phyloP scores from a whole-genome alignment of 116 monocot species.

The Phalaenopsis hybrid region DNA sequence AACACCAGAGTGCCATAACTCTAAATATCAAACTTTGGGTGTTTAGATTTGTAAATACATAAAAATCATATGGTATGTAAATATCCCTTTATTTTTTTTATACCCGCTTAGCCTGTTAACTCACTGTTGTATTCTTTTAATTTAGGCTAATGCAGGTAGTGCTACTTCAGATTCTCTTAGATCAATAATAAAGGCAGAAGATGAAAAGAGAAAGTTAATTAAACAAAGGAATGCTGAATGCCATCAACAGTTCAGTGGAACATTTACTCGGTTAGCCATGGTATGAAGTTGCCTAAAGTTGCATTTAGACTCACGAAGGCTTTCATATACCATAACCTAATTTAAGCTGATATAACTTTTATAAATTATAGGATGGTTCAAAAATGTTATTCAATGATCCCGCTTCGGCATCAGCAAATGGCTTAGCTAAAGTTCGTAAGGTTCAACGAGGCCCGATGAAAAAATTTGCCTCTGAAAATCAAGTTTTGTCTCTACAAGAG shows the following conservation, averaged over 20 bases:
- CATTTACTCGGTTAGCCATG: constrained; percentile 63
- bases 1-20: too few relatives aligned
- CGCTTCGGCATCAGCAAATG: constrained; percentile 32
- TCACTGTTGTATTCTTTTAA: constrained; percentile 1
- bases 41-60: too few relatives aligned
- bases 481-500: constrained; percentile 30
- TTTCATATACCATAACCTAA: not conserved
- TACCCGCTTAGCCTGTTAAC: not conserved
- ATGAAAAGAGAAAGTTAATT: constrained; percentile 40
- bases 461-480: constrained; percentile 71
- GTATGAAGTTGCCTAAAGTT: constrained; percentile 26
- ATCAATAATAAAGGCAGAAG: constrained; percentile 76
- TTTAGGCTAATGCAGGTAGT: constrained; percentile 56
- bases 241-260: constrained; percentile 57
- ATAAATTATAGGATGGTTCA: constrained; percentile 66
- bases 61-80: too few relatives aligned
- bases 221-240: constrained; percentile 38
- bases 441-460: constrained; percentile 68
- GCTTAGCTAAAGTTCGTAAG: constrained; percentile 47
- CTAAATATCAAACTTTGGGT: too few relatives aligned
- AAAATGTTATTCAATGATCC: constrained; percentile 72
- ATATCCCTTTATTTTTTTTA: not conserved
- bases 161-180: constrained; percentile 51
- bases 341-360: not conserved
- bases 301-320: not conserved